A percentile compares a stretch with the other conserved stretches of the same genome.
Evolutionary conservation across 1,284 basidiomycete species (phyloP).

Genomic region (Cryptococcus sp.): DNA sequence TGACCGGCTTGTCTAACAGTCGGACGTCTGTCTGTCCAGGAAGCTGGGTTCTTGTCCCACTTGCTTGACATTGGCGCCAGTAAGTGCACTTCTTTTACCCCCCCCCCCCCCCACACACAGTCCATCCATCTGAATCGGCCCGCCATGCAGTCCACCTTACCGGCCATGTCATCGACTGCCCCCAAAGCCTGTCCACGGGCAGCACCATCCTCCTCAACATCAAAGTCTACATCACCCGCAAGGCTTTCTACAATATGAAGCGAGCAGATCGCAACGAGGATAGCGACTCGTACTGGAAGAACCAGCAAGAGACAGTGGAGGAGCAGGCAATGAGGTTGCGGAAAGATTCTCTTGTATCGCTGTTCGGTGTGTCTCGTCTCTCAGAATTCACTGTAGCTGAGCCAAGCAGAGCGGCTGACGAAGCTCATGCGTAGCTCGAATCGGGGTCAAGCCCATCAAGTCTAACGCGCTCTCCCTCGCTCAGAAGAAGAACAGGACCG

Average conservation of each 20-base stretch:
- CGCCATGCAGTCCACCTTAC: constrained; percentile 33
- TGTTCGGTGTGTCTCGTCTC: constrained; percentile 34
- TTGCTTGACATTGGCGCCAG: constrained; percentile 46
- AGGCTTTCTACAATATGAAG: constrained; percentile 41
- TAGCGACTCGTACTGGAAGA: constrained; percentile 44
- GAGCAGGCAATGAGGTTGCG: constrained; percentile 48
- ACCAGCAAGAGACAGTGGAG: constrained; percentile 47
- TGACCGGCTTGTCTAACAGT: constrained; percentile 24
- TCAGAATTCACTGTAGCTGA: too few species aligned
- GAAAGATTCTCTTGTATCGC: constrained; percentile 43
- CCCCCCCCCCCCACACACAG: background rate
- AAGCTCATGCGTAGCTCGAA: constrained; percentile 31
- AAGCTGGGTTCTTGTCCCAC: constrained; percentile 46
- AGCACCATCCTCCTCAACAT: constrained; percentile 47
- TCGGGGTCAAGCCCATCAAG: constrained; percentile 45
- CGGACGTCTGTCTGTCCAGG: constrained; percentile 44
- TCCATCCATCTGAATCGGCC: background rate
- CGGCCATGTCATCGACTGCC: constrained; percentile 48
- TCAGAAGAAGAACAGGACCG: constrained; percentile 44
- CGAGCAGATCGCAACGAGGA: constrained; percentile 29
- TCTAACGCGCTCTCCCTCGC: constrained; percentile 44
- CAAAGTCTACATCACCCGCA: constrained; percentile 42
- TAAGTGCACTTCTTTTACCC: constrained; percentile 28
- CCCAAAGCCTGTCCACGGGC: constrained; percentile 38
- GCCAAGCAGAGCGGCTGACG: background rate